phyloP scores from a whole-genome alignment of 176 grass and related monocot genomes.

The Tillandsia fasciculata region DNA sequence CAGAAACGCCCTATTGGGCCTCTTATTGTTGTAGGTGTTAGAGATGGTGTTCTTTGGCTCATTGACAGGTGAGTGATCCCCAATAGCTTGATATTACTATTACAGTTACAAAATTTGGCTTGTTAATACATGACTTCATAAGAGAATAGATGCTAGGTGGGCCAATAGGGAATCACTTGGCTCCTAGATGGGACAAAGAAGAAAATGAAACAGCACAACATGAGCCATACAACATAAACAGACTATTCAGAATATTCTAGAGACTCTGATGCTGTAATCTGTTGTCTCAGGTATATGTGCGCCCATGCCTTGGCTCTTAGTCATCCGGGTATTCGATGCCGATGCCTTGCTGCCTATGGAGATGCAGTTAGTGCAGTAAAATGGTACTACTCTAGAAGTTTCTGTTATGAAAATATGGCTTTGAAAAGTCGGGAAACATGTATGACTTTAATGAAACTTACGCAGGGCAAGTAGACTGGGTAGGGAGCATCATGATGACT shows the following conservation, averaged over 20 bases:
- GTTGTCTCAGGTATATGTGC: conserved; percentile 81
- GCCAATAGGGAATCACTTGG: not conserved
- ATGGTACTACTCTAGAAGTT: conserved; percentile 45
- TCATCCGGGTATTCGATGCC: conserved; percentile 96
- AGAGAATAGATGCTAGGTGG: not conserved
- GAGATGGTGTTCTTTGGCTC: conserved; percentile 95
- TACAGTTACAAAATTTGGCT: not conserved
- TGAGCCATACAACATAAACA: no score
- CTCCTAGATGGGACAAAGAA: no score
- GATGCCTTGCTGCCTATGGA: conserved; percentile 94
- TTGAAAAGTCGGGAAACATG: conserved; percentile 6
- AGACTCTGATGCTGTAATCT: not conserved
- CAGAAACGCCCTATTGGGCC: conserved; percentile 97
- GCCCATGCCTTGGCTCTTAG: conserved; percentile 96
- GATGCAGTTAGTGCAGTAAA: conserved; percentile 99
- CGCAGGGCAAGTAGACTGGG: conserved; percentile 92
- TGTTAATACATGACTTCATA: not conserved
- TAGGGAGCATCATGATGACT: conserved; percentile 95
- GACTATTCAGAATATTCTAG: no score
- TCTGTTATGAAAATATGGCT: conserved; percentile 12
- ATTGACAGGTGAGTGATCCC: conserved; percentile 67
- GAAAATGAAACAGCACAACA: no score
- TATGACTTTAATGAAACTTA: conserved; percentile 13
- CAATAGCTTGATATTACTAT: not conserved
- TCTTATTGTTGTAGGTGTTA: conserved; percentile 84